These are phyloP conservation scores for Sordariomycetes sp. DNA, from an alignment of 2,329 filamentous ascomycete species.

Conservation along the genomic window DNA sequence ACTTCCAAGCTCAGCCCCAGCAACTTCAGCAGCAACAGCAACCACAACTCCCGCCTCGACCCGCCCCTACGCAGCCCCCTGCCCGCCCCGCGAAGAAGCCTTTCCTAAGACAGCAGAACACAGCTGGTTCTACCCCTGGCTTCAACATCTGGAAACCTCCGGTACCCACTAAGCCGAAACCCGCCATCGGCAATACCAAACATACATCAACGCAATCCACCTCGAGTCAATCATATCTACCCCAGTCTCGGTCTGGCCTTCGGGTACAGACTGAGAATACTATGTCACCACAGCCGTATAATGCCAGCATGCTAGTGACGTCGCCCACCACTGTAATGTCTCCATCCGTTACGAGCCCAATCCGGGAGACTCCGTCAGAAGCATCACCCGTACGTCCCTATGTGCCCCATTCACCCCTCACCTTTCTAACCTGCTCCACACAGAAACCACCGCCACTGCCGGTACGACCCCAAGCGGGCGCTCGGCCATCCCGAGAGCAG, in stretches of 20 bases:
- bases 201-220: background rate
- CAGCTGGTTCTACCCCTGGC: slow-evolving; percentile 6
- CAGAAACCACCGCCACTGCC: slow-evolving; percentile 6
- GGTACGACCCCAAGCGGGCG: background rate
- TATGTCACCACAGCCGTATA: slow-evolving; percentile 2
- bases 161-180: slow-evolving; percentile 23
- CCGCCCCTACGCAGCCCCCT: slow-evolving; percentile 5
- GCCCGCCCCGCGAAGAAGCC: slow-evolving; percentile 3
- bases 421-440: background rate
- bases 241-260: slow-evolving; percentile 7
- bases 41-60: slow-evolving; percentile 5
- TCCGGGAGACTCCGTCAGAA: background rate
- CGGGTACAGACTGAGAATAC: slow-evolving; percentile 7
- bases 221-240: slow-evolving; percentile 5
- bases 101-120: slow-evolving; percentile 1
- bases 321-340: slow-evolving; percentile 2
- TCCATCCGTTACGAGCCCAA: background rate
- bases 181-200: slow-evolving; percentile 12
- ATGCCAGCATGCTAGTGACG: slow-evolving; percentile 2
- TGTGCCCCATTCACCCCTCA: background rate
- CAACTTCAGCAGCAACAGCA: slow-evolving; percentile 11
- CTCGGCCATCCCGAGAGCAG: slow-evolving; percentile 20
- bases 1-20: background rate
- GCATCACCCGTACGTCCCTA: background rate
- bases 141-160: slow-evolving; percentile 21